Conservation (phyloP, 140 eudicot species). For the Stevia rebaudiana region DNA sequence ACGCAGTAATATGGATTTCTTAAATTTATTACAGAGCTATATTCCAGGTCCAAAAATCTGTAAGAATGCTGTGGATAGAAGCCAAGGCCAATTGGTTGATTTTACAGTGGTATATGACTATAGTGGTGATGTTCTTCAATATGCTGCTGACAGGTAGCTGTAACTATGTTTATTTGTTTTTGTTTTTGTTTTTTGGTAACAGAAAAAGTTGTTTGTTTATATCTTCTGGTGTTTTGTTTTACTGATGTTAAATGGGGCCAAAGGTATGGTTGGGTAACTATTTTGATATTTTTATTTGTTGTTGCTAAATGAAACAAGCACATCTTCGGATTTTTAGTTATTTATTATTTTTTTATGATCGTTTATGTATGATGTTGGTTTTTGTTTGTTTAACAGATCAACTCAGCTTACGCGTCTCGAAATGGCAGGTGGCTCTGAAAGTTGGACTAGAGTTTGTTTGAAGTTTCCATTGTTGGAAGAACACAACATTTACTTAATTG, state of each 20-base stretch:
- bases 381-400: conserved; percentile 6
- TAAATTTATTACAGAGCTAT: not conserved
- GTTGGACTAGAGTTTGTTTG: not conserved
- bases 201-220: too few species aligned
- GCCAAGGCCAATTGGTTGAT: conserved; percentile 14
- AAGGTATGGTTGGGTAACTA: too few species aligned
- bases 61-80: not conserved
- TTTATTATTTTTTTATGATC: not conserved
- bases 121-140: not conserved
- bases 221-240: not conserved
- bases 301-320: too few species aligned
- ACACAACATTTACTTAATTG: not conserved
- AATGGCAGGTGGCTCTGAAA: not conserved
- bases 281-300: too few species aligned
- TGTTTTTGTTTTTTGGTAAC: not conserved
- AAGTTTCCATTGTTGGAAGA: not conserved
- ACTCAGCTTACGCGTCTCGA: conserved; percentile 8
- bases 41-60: too few species aligned
- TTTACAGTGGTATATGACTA: not conserved
- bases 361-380: not conserved
- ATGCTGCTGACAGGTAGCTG: conserved; percentile 11
- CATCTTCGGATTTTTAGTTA: too few species aligned
- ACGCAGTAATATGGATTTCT: not conserved
- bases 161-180: not conserved
- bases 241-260: too few species aligned